Evolutionary conservation across 2,329 filamentous ascomycete species (phyloP).

Genomic region (Chaetomium globosum): DNA sequence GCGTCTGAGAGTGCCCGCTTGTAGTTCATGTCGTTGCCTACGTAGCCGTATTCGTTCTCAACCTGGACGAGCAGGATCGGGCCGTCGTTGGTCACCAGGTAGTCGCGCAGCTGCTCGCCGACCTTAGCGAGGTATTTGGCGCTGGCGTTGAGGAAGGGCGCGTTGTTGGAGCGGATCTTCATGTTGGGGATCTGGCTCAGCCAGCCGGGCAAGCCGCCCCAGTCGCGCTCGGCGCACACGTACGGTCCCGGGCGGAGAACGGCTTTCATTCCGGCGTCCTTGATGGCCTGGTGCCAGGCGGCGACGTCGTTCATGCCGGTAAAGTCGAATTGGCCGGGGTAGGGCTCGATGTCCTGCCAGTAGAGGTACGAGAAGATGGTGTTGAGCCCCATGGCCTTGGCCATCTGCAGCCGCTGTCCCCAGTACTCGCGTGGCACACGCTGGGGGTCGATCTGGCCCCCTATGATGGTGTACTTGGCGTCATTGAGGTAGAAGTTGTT

Average conservation of each 20-base stretch:
- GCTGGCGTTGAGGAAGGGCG: not conserved
- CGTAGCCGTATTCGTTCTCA: too few species aligned
- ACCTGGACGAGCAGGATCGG: too few species aligned
- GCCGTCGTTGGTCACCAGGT: too few species aligned
- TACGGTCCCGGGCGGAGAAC: not conserved
- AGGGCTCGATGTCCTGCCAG: not conserved
- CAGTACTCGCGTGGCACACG: not conserved
- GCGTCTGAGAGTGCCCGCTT: too few species aligned
- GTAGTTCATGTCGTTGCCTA: too few species aligned
- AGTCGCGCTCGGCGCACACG: not conserved
- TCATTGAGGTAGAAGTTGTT: too few species aligned
- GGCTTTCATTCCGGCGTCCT: not conserved
- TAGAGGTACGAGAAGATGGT: constrained; percentile 3
- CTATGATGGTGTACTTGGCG: too few species aligned
- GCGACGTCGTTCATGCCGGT: not conserved
- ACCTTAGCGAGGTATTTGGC: not conserved
- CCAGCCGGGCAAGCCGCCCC: not conserved
- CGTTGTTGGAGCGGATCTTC: not conserved
- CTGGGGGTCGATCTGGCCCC: not conserved
- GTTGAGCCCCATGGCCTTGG: not conserved
- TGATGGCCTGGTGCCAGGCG: not conserved
- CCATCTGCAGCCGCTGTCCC: not conserved
- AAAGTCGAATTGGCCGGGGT: not conserved
- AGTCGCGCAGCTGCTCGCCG: too few species aligned
- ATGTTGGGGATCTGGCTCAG: not conserved